A percentile compares a stretch with the other conserved stretches of the same genome.
Evolutionary conservation across 495 filamentous ascomycete genomes (phyloP).

Genomic region (Neurospora intermedia): DNA sequence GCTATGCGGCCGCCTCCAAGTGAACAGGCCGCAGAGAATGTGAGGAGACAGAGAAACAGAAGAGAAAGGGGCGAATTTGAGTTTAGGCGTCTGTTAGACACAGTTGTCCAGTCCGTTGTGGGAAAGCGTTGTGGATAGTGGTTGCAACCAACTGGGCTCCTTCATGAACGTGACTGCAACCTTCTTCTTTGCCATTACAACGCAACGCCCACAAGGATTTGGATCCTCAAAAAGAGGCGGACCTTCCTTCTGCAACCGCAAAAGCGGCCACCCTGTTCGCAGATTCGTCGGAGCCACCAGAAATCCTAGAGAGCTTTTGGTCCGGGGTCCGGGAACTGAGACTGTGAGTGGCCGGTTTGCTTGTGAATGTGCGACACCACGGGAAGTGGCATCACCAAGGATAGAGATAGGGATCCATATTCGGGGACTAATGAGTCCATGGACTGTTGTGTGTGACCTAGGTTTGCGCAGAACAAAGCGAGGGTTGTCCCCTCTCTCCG

Average conservation of each 20-base stretch:
- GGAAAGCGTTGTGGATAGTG: neutral
- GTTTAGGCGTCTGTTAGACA: neutral
- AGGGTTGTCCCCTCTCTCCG: neutral
- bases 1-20: neutral
- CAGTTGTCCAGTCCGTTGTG: neutral
- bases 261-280: neutral
- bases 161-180: neutral
- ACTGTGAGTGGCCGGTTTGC: neutral
- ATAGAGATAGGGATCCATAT: neutral
- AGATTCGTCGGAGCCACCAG: neutral
- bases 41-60: neutral
- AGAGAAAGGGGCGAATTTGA: neutral
- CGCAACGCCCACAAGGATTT: neutral
- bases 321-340: neutral
- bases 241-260: neutral
- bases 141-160: neutral
- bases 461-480: neutral
- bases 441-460: neutral
- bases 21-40: neutral
- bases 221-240: neutral
- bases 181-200: neutral
- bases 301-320: neutral
- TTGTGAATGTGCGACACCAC: neutral
- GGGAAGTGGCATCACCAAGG: neutral
- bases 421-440: neutral